These are phyloP conservation scores for Mortierella antarctica DNA, from an alignment of 192 early-diverging fungal genomes.

Conservation along the genomic window DNA sequence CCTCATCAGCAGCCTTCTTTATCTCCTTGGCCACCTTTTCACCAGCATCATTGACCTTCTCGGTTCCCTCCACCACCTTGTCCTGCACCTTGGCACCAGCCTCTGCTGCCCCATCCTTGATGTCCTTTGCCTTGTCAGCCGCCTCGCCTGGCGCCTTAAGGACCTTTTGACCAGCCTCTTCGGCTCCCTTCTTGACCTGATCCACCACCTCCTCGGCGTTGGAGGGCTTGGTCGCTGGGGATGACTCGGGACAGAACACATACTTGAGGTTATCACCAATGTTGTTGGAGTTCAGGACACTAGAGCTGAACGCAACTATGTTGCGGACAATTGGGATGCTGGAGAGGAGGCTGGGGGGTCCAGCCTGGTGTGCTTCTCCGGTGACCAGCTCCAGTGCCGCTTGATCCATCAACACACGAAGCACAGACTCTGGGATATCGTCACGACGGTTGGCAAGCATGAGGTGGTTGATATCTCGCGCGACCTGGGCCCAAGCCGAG, in stretches of 20 bases:
- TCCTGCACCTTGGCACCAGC: constrained; percentile 19
- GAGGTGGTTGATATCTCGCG: constrained; percentile 52
- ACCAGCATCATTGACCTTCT: constrained; percentile 16
- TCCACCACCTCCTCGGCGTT: constrained; percentile 15
- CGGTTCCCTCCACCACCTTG: constrained; percentile 18
- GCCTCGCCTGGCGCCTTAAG: constrained; percentile 19
- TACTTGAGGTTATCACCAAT: constrained; percentile 56
- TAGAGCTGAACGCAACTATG: constrained; percentile 42
- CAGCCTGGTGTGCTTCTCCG: constrained; percentile 2
- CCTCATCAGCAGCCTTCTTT: background rate
- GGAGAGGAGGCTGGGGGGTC: background rate
- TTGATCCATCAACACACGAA: constrained; percentile 19
- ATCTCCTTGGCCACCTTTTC: constrained; percentile 19
- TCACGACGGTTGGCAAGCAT: constrained; percentile 15
- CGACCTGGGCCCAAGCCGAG: constrained; percentile 29
- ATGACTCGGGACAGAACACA: constrained; percentile 53
- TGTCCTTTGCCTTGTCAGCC: background rate
- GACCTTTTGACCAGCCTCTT: constrained; percentile 21
- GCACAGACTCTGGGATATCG: constrained; percentile 34
- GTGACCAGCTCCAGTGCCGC: constrained; percentile 38
- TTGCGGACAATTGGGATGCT: constrained; percentile 46
- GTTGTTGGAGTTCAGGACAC: constrained; percentile 41
- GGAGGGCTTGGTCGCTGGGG: background rate
- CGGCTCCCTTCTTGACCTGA: constrained; percentile 14
- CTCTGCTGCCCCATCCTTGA: constrained; percentile 2